A percentile compares a stretch with the other conserved stretches of the same genome.
Evolutionary conservation across 1,284 basidiomycete genomes (phyloP).

Genomic region (Ceratorhiza oryzae-sativae): DNA sequence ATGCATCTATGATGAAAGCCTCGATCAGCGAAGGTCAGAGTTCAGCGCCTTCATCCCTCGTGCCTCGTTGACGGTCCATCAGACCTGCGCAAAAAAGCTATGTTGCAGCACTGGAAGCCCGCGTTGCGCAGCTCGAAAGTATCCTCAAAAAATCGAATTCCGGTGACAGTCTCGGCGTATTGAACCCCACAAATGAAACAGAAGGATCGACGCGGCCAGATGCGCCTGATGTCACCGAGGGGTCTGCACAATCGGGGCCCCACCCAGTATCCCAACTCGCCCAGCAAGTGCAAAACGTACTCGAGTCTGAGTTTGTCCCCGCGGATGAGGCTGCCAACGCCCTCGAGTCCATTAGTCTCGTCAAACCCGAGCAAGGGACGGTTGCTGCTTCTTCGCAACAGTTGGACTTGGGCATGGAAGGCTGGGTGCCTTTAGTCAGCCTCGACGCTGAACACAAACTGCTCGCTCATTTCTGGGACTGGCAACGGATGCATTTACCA

Average conservation of each 20-base stretch:
- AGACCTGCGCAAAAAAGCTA: conserved; percentile 38
- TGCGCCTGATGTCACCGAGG: not conserved
- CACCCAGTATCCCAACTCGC: not conserved
- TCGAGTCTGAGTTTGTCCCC: conserved; percentile 5
- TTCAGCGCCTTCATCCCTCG: not conserved
- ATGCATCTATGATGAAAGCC: conserved; percentile 21
- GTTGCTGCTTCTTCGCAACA: not conserved
- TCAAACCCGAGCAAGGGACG: not conserved
- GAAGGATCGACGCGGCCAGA: not conserved
- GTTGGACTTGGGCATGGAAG: conserved; percentile 27
- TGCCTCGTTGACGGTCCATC: not conserved
- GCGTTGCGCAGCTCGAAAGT: conserved; percentile 13
- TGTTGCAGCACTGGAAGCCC: conserved; percentile 32
- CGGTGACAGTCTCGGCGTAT: not conserved
- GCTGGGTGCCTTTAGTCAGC: conserved; percentile 5
- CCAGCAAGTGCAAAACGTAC: not conserved
- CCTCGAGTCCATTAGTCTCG: not conserved
- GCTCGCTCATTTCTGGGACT: conserved; percentile 38
- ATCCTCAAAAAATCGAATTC: conserved; percentile 18
- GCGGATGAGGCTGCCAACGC: conserved; percentile 6
- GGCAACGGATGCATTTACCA: conserved; percentile 37
- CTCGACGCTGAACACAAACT: conserved; percentile 27
- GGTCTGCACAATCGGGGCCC: not conserved
- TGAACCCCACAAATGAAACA: not conserved
- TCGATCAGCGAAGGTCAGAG: conserved; percentile 31